A percentile compares a stretch with the other conserved stretches of the same genome.
Evolutionary conservation across 176 grass and related monocot genomes (phyloP).

Genomic region (Aegilops longissima): DNA sequence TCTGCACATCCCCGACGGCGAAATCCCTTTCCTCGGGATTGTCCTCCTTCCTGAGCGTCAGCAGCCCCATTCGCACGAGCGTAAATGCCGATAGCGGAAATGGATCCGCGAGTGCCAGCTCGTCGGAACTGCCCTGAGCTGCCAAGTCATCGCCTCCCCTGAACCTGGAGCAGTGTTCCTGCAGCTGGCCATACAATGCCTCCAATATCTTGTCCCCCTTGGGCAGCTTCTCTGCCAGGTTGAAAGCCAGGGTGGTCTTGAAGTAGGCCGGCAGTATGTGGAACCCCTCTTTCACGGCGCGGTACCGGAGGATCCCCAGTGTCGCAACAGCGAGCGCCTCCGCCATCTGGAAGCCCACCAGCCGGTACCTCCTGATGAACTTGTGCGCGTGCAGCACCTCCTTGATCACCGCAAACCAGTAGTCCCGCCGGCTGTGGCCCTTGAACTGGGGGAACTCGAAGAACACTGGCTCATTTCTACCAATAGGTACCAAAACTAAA

Average conservation of each 20-base stretch:
- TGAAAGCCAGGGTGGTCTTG: constrained; percentile 84
- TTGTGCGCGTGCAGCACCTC: constrained; percentile 85
- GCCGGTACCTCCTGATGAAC: constrained; percentile 80
- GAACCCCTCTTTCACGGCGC: constrained; percentile 71
- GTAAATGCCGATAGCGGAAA: constrained; percentile 64
- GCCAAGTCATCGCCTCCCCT: constrained; percentile 19
- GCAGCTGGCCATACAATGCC: constrained; percentile 62
- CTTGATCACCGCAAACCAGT: constrained; percentile 90
- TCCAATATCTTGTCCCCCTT: constrained; percentile 94
- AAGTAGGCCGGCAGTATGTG: constrained; percentile 71
- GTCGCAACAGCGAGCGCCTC: constrained; percentile 68
- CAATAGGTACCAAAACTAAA: neutral
- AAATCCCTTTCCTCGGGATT: constrained; percentile 42
- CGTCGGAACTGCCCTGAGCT: constrained; percentile 35
- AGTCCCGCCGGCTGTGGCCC: constrained; percentile 79
- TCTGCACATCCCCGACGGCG: constrained; percentile 44
- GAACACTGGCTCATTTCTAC: constrained; percentile 62
- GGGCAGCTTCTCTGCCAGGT: constrained; percentile 87
- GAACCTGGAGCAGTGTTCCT: constrained; percentile 41
- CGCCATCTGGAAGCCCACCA: constrained; percentile 50
- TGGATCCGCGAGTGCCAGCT: constrained; percentile 33
- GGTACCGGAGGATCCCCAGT: constrained; percentile 76
- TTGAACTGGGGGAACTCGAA: constrained; percentile 88
- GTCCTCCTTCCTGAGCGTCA: constrained; percentile 44
- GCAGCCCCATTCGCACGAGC: constrained; percentile 65